Base-by-base conservation (phyloP, 1,139 yeast species). In the Kodamaea derodonti region DNA sequence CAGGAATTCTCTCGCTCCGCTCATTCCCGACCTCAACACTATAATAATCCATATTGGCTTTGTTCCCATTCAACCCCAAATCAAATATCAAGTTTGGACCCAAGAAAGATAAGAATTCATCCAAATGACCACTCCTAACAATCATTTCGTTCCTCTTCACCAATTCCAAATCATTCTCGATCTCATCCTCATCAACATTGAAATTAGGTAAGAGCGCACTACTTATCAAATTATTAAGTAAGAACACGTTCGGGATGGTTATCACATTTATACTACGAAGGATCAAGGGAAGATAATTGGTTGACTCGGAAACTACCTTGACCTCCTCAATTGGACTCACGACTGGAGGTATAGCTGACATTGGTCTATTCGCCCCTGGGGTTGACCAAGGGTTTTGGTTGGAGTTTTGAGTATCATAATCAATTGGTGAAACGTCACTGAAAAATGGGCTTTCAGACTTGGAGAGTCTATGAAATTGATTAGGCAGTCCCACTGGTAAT, bases 211-310 rank as follows among this genome's bases (percentile, higher is more conserved):
- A 31, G 11, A 25, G 14, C n/a, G 27, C 17, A 9, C n/a, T 24
- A 3, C 30, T 23, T 30, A 30, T 29, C 7, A 30, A 43, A 37
- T 63, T 68, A 23, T 62, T 58, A 30, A 65, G 46, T 26, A 76
- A 55, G 42, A 75, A 78, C 11, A 55, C 50, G 12, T 63, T 60
- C 0, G 90, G 88, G 11, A 82, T 75, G 0, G 83, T 72, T 25
- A 70, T 63, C 0, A 80, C 64, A 24, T 84, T 79, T 38, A 81
- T 72, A 30, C 80, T 76, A 37, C 88, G 58, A 27, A 82, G 52
- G 14, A 82, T 65, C 51, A 82, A 75, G 1, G 87, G 88, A 25
- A 81, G 54, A 50, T 79, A 78, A 45, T 78, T 80, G 1, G 72
- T 61, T 0, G 74, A 61, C 36, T 68, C 74, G 1, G 60, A 46